Percentiles rank a stretch among this genome's conserved stretches.
These are phyloP conservation scores for Teratosphaeriaceae sp. DNA, from an alignment of 2,329 filamentous ascomycete genomes.

Conservation along the genomic window DNA sequence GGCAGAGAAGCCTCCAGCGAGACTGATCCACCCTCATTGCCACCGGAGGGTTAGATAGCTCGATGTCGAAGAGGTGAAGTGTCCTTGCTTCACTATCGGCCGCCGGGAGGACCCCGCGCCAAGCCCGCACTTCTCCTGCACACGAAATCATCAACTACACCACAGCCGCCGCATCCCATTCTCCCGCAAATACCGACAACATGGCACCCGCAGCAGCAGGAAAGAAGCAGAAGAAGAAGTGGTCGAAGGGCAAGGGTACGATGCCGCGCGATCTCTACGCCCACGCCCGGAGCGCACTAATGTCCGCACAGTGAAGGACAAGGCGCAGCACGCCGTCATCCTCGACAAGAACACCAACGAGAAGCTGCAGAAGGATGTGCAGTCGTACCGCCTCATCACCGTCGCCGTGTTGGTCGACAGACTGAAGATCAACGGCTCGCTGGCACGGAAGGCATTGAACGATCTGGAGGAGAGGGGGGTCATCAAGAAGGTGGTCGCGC, in stretches of 20 bases:
- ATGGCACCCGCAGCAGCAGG: constrained; percentile 12
- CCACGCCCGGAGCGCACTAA: background rate
- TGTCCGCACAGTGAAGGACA: constrained; percentile 77
- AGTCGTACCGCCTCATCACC: constrained; percentile 99
- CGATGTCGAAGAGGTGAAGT: background rate
- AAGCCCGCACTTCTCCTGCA: background rate
- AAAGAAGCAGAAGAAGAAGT: constrained; percentile 81
- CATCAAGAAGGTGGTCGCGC: constrained; percentile 95
- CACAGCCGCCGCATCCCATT: background rate
- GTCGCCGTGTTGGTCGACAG: constrained; percentile 97
- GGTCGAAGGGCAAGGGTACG: constrained; percentile 50
- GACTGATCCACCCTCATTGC: no score
- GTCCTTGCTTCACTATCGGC: background rate
- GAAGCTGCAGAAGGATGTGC: constrained; percentile 99
- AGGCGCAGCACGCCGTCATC: constrained; percentile 98
- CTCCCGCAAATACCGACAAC: background rate
- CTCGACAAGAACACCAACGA: constrained; percentile 97
- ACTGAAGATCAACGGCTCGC: constrained; percentile 99
- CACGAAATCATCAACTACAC: background rate
- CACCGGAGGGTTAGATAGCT: no score
- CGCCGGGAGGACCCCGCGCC: background rate
- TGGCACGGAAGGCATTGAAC: constrained; percentile 80
- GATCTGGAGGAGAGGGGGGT: constrained; percentile 97
- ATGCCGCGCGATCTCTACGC: background rate
- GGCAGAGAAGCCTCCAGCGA: no score